Evolutionary conservation across 2,329 filamentous ascomycete genomes (phyloP), one percentile per base, ranked within the genome.

Genomic region (Purpureocillium takamizusanense): DNA sequence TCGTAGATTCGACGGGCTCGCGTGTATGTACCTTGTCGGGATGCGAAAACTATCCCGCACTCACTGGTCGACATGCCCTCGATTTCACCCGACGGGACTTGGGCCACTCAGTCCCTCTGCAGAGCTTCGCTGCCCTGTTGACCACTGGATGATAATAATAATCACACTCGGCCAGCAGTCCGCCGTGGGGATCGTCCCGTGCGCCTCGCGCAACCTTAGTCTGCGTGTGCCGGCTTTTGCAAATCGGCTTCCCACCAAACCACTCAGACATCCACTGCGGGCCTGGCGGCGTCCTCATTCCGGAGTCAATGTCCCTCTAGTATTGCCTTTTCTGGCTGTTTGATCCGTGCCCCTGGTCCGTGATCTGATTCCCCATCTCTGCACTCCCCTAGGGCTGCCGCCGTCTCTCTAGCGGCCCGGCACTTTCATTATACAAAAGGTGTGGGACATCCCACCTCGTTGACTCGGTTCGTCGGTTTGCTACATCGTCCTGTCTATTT

Each of bases 281-380:
- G 33, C 43, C 41, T 35, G 27, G 21, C 33, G 35, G 43, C 35
- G 29, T 34, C 25, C 36, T 39, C 37, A 39, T 35, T 28, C 44
- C 25, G 42, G 48, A 40, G 45, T 43, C 47, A 44, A 48, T 47
- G 48, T n/a, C n/a, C 57, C 54, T 56, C 55, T 58, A 49, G 52
- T 54, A 62, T 61, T 62, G 53, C 59, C 58, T 52, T 51, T 60
- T 61, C 53, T 53, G 61, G 61, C 48, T 44, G 52, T 52, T 46
- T 51, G 51, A 58, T 58, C 55, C 59, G 55, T 54, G 54, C 56
- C 51, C 52, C 45, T 53, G 51, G 49, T 44, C 51, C 52, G 57
- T 52, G 44, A 51, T 50, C 47, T 45, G 34, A 46, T 37, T 49
- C 44, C 43, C 44, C 45, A 38, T 45, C 27, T 35, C 36, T 46